Base-by-base conservation (phyloP, 2,329 filamentous ascomycete species). In the Septoria petroselini region DNA sequence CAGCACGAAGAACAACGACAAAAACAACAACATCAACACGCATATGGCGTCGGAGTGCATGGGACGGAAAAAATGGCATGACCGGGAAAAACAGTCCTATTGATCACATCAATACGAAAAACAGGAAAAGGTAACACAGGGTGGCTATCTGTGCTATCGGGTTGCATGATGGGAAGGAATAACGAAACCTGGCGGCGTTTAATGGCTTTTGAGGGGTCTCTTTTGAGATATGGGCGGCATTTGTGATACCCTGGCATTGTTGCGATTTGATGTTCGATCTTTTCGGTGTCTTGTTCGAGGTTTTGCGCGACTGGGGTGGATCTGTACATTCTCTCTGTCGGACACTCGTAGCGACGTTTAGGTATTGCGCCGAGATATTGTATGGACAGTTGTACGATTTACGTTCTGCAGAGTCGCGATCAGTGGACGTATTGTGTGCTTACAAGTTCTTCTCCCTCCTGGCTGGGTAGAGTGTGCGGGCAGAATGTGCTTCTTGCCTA, bases 211-310 rank as follows among this genome's bases (percentile, higher is more conserved):
- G 41, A 18, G 41, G 4, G 29, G 9, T 19, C 31, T 46, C 43
- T 25, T 44, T 41, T 37, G 31, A 37, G 35, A 42, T 38, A 7
- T 53, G 59, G 58, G 57, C 30, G 60, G 58, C 58, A 57, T 62
- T 55, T 41, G 53, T 61, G 62, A 63, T 62, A 61, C 59, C 58
- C 60, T 54, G 50, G 37, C 41, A 19, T 48, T 6, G 35, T 40
- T 47, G 19, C 33, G 33, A 14, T 25, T 18, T 25, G 29, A 41
- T 33, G 54, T 21, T 45, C 21, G 46, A 29, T 15, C n/a, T n/a
- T 40, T 42, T 40, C 37, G 29, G 34, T 27, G 23, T 27, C 23
- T 27, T 27, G 23, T 9, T 27, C 5, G 9, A 27, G n/a, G n/a
- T 9, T 27, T 27, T 27, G 23, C 23, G 23, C 23, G 23, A 9